These are phyloP conservation scores for Trebouxia gelatinosa DNA, from an alignment of 163 green algal species.

Conservation along the genomic window DNA sequence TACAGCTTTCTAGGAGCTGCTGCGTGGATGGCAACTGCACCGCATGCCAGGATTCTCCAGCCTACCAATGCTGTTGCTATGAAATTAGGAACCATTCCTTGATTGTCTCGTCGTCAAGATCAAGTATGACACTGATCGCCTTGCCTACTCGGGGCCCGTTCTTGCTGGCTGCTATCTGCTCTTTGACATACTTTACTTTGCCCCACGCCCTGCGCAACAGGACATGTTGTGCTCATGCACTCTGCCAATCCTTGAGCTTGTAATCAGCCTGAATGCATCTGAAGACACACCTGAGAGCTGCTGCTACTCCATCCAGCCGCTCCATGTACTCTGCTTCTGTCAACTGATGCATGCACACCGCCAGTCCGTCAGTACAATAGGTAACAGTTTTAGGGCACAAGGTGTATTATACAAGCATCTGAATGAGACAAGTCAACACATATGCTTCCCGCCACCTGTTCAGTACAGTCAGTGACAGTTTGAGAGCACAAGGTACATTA, in stretches of 20 bases:
- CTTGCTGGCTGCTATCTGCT: constrained; percentile 35
- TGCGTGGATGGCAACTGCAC: too few species aligned
- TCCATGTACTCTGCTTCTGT: constrained; percentile 44
- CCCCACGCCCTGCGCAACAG: constrained; percentile 18
- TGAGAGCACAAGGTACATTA: background rate
- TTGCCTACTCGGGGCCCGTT: constrained; percentile 46
- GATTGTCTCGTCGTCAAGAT: constrained; percentile 38
- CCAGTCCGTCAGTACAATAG: too few species aligned
- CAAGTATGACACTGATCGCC: constrained; percentile 45
- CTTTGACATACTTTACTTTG: constrained; percentile 29
- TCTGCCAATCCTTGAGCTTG: too few species aligned
- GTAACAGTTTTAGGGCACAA: background rate
- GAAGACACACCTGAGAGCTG: constrained; percentile 31
- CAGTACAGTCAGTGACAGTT: background rate
- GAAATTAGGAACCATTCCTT: constrained; percentile 40
- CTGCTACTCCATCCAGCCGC: constrained; percentile 43
- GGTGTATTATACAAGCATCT: background rate
- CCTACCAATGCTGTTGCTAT: too few species aligned
- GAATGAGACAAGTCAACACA: background rate
- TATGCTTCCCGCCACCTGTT: background rate
- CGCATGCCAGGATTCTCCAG: too few species aligned
- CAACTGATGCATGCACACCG: too few species aligned
- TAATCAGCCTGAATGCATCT: too few species aligned
- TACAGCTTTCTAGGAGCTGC: too few species aligned
- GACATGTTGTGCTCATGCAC: too few species aligned